A percentile compares a stretch with the other conserved stretches of the same genome.
Conservation (phyloP, 805 yeast species). For the Cyberlindnera galapagoensis region DNA sequence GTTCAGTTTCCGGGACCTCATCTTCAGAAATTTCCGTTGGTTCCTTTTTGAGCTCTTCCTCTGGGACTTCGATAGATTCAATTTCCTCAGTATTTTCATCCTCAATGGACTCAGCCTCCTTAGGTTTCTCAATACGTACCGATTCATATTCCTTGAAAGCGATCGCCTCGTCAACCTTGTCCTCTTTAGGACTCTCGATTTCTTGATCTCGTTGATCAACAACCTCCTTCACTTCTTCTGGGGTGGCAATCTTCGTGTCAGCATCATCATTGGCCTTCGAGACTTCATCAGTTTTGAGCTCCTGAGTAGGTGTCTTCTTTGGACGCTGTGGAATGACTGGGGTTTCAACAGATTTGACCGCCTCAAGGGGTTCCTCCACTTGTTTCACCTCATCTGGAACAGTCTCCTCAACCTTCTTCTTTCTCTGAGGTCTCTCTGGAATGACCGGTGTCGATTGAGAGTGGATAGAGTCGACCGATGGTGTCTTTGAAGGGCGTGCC, state of each 20-base stretch:
- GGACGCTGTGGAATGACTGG: constrained; percentile 12
- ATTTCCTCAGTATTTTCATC: neutral
- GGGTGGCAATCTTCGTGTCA: too few species aligned
- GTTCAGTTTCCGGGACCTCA: neutral
- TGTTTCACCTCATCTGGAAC: constrained; percentile 2
- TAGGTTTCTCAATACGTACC: too few species aligned
- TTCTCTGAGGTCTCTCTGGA: constrained; percentile 9
- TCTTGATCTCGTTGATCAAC: too few species aligned
- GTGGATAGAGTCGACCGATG: too few species aligned
- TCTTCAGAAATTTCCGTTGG: constrained; percentile 2
- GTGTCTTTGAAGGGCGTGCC: too few species aligned
- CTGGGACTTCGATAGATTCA: neutral
- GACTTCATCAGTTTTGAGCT: neutral
- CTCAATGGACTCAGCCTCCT: too few species aligned
- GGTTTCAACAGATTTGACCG: neutral
- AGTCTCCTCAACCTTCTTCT: neutral
- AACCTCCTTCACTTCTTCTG: too few species aligned
- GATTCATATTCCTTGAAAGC: too few species aligned
- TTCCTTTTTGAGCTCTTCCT: neutral
- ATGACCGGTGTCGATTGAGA: constrained; percentile 7
- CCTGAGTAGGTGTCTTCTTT: constrained; percentile 3
- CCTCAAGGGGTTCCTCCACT: neutral
- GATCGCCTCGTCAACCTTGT: too few species aligned
- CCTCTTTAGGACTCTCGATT: too few species aligned
- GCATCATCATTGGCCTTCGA: neutral